Evolutionary conservation across 441 rosid genomes (phyloP).

Genomic region (Eruca vesicaria): DNA sequence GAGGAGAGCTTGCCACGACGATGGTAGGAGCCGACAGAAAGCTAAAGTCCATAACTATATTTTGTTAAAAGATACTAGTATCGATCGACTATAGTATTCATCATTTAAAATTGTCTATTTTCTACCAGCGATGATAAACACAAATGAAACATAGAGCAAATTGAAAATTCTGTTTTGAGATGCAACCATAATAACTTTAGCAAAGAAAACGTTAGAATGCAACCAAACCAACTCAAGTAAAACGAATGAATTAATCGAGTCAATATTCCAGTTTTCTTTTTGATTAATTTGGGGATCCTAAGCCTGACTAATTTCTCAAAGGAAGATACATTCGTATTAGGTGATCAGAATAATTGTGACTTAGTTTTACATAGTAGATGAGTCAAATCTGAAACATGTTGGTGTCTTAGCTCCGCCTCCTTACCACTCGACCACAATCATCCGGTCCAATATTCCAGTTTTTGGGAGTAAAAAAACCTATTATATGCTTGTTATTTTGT

Average conservation of each 20-base stretch:
- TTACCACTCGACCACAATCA: no score
- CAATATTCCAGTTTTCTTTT: neutral
- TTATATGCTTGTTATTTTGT: neutral
- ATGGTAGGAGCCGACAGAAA: conserved; percentile 23
- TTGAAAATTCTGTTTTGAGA: neutral
- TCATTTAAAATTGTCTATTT: neutral
- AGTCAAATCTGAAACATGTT: no score
- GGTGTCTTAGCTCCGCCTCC: no score
- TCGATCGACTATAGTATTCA: neutral
- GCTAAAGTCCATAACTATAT: neutral
- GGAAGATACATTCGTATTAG: no score
- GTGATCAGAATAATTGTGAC: no score
- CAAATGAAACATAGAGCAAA: neutral
- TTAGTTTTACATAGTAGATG: no score
- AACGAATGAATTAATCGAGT: neutral
- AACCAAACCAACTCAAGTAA: neutral
- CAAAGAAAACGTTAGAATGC: neutral
- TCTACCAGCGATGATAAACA: neutral
- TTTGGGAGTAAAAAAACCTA: neutral
- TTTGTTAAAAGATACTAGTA: neutral
- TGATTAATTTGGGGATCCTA: no score
- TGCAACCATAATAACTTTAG: neutral
- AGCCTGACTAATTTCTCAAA: no score
- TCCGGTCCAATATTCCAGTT: no score
- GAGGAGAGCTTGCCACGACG: conserved; percentile 28